These are phyloP conservation scores for Suhomyces anneliseae DNA, from an alignment of 1,139 yeast genomes.

Conservation along the genomic window DNA sequence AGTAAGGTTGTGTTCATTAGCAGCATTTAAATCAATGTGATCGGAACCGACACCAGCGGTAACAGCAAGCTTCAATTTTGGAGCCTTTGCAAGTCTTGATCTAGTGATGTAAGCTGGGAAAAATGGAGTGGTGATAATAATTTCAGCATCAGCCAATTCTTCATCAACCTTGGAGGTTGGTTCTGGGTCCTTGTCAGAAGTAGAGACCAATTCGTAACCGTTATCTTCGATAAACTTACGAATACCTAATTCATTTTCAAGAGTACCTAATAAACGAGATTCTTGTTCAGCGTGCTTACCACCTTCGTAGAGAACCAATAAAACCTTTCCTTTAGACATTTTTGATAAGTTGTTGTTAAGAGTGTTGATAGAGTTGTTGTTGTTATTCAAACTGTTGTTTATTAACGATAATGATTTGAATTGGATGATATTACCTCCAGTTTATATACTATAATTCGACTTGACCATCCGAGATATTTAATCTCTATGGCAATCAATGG, in stretches of 20 bases:
- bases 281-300: conserved; percentile 61
- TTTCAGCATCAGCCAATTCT: conserved; percentile 68
- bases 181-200: conserved; percentile 70
- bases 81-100: conserved; percentile 68
- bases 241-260: conserved; percentile 76
- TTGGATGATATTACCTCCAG: background rate
- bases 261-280: conserved; percentile 62
- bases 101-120: conserved; percentile 76
- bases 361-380: background rate
- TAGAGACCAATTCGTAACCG: conserved; percentile 69
- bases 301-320: conserved; percentile 58
- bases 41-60: conserved; percentile 90
- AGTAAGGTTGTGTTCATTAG: conserved; percentile 60
- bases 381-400: background rate
- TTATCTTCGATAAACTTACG: conserved; percentile 61
- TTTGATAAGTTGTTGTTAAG: background rate
- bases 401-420: background rate
- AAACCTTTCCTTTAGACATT: conserved; percentile 41
- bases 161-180: conserved; percentile 56
- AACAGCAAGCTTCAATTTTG: conserved; percentile 67
- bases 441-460: background rate
- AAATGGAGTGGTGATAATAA: conserved; percentile 81
- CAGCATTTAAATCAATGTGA: conserved; percentile 74
- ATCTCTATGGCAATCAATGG: background rate
- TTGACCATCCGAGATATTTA: conserved; percentile 4